A percentile compares a stretch with the other conserved stretches of the same genome.
Evolutionary conservation across 176 grass and related monocot species (phyloP).

Genomic region (Phragmites australis): DNA sequence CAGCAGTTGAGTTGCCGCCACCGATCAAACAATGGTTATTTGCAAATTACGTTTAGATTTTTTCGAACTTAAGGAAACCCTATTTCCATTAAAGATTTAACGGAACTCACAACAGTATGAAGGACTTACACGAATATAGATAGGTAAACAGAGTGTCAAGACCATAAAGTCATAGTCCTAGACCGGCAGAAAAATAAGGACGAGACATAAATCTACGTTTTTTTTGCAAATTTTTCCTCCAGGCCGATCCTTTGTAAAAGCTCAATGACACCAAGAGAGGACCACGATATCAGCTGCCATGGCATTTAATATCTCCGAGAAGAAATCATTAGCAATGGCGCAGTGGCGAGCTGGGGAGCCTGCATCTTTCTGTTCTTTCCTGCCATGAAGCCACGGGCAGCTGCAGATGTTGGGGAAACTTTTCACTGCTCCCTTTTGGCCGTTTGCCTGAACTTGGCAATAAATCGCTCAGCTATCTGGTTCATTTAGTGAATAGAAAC

Average conservation of each 20-base stretch:
- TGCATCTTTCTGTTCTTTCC: constrained; percentile 39
- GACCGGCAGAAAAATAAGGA: no score
- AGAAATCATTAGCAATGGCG: constrained; percentile 45
- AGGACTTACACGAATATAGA: no score
- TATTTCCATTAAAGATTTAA: no score
- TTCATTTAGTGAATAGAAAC: constrained; percentile 36
- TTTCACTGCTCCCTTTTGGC: constrained; percentile 47
- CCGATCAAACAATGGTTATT: no score
- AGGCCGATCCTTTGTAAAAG: background rate
- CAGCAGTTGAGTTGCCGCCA: no score
- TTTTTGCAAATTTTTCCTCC: no score
- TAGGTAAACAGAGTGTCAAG: no score
- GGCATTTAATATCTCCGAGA: constrained; percentile 43
- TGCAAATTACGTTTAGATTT: no score
- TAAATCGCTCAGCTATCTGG: constrained; percentile 27
- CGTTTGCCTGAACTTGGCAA: constrained; percentile 37
- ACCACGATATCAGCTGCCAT: constrained; percentile 22
- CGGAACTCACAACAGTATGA: no score
- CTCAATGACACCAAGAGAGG: background rate
- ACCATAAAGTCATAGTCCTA: no score
- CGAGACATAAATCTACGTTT: no score
- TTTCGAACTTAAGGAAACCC: no score
- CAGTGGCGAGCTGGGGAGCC: constrained; percentile 20
- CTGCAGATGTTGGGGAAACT: constrained; percentile 43
- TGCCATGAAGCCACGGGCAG: constrained; percentile 31